Base-by-base conservation (phyloP, 176 grass and related monocot genomes). In the Alloteropsis semialata region DNA sequence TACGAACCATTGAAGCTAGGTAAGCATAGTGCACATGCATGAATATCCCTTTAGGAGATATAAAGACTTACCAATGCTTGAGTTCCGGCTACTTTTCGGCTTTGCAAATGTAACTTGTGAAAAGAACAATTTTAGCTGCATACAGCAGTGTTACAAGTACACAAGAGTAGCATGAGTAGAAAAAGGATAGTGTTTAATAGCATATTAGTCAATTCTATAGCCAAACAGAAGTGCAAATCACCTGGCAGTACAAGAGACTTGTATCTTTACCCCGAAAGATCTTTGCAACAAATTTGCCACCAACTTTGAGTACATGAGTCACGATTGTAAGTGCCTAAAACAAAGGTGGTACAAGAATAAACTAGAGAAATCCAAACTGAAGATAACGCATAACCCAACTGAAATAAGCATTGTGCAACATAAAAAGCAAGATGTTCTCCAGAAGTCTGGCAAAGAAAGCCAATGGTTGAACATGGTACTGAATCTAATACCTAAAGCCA, bases 231-330 rank as follows among this genome's bases (percentile, higher is more conserved):
- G 27, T 21, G 46, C 3, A 42, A 41, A 71, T 80, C 73, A 94
- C 96, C 88, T 98, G 90, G 74, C 86, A 95, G 80, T 98, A 98
- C 17, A 98, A 71, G 24, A 98, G 90, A 93, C 90, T 95, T 50
- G 96, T 91, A 85, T 98, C 96, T 95, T 98, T 98, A 64, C 96
- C 95, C 18, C 92, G 87, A 54, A 98, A 98, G 79, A 98, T 98
- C 80, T 98, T 98, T 2, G 92, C 92, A 21, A 95, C 92, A 84
- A 98, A 98, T 78, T 93, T 95, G 77, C 96, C 96, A 91, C 96
- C 90, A 79, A 89, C 81, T 93, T 82, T 89, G 33, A 98, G 96
- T 81, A 95, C 92, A 82, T 98, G 88, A 68, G 96, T 98, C 74
- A 95, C 96, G 25, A 95, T 95, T 51, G 92, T 95, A 62, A 98